Evolutionary conservation across 345 rosid genomes (phyloP).

Genomic region (Firmiana major): DNA sequence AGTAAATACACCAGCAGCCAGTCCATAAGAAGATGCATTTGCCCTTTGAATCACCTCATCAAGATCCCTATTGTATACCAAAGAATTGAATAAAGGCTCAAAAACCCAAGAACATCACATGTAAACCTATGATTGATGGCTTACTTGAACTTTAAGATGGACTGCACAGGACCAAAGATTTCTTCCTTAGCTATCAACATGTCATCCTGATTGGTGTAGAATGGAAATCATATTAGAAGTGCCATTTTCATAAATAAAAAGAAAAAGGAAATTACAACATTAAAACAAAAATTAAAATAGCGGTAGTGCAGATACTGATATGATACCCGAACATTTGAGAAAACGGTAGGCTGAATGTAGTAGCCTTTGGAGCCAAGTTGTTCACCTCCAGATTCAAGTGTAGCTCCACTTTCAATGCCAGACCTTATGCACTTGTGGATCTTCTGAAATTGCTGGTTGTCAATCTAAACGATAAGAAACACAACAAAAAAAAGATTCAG

Average conservation of each 20-base stretch:
- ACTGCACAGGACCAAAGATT: constrained; percentile 94
- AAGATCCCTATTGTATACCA: constrained; percentile 48
- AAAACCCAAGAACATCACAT: background rate
- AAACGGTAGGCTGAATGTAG: constrained; percentile 92
- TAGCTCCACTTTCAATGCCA: constrained; percentile 82
- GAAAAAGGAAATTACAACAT: background rate
- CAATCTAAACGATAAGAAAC: constrained; percentile 44
- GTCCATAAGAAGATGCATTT: constrained; percentile 54
- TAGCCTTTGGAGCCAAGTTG: constrained; percentile 67
- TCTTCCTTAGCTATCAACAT: constrained; percentile 89
- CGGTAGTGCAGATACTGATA: constrained; percentile 1
- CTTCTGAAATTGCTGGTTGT: constrained; percentile 67
- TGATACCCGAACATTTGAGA: constrained; percentile 77
- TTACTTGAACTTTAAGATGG: constrained; percentile 87
- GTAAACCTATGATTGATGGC: constrained; percentile 8
- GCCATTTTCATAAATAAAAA: no score
- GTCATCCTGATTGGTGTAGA: constrained; percentile 54
- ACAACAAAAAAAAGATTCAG: background rate
- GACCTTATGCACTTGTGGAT: constrained; percentile 59
- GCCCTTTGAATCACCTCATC: constrained; percentile 69
- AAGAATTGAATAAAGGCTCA: background rate
- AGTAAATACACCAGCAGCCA: constrained; percentile 84
- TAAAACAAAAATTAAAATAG: background rate
- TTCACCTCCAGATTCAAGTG: constrained; percentile 86
- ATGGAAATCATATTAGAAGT: background rate